Percentiles rank a stretch among this genome's conserved stretches.
phyloP scores from a whole-genome alignment of 805 yeast species.

The Candida coquimbonensis region DNA sequence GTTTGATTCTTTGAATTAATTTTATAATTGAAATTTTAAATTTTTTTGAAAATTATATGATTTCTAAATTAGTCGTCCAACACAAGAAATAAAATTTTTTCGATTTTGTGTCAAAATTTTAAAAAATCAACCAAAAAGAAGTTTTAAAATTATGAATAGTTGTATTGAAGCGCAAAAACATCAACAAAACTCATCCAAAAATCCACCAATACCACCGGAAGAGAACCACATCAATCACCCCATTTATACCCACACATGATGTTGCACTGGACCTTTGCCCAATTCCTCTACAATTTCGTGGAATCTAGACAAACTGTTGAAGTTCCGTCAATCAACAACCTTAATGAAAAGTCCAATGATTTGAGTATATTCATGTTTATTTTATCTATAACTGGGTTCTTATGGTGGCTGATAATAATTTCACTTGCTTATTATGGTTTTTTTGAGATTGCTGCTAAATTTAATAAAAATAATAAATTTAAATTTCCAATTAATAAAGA shows the following conservation, averaged over 20 bases:
- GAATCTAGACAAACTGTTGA: not conserved
- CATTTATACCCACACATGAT: no score
- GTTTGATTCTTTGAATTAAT: not conserved
- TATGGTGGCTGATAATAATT: slow-evolving; percentile 21
- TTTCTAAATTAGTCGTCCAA: not conserved
- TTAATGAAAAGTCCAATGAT: not conserved
- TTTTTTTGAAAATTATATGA: no score
- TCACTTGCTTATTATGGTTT: slow-evolving; percentile 18
- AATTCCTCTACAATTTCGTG: not conserved
- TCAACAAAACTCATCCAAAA: no score
- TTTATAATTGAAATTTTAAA: not conserved
- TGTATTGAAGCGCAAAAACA: no score
- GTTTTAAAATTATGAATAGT: no score
- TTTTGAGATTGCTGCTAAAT: slow-evolving; percentile 17
- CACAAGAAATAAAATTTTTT: not conserved
- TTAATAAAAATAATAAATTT: slow-evolving; percentile 15
- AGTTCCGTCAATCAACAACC: not conserved
- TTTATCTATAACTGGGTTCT: slow-evolving; percentile 14
- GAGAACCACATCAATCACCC: no score
- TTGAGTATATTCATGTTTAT: not conserved
- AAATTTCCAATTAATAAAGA: slow-evolving; percentile 3
- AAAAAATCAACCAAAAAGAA: not conserved
- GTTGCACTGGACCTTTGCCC: no score
- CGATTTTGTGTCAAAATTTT: not conserved
- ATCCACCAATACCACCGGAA: no score